Percentiles rank a stretch among this genome's conserved stretches.
These are phyloP conservation scores for Lentinula raphanica DNA, from an alignment of 768 basidiomycete species.

Conservation along the genomic window DNA sequence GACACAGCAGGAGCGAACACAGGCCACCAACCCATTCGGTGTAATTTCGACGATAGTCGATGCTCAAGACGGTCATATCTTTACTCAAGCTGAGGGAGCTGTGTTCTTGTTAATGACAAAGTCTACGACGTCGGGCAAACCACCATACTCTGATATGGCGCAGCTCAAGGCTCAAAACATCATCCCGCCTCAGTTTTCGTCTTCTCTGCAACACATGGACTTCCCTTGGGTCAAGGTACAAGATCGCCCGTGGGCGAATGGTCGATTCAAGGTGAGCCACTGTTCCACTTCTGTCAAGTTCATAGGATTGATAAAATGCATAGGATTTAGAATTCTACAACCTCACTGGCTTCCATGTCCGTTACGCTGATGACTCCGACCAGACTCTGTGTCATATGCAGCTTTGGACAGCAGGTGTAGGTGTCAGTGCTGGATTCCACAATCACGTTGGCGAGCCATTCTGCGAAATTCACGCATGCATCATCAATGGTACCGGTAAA, in stretches of 20 bases:
- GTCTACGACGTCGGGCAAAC: background rate
- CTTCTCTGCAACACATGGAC: conserved; percentile 14
- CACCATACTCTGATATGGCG: conserved; percentile 17
- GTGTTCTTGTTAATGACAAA: conserved; percentile 10
- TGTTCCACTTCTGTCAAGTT: background rate
- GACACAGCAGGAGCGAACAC: background rate
- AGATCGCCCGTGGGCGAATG: conserved; percentile 19
- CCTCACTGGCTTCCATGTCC: conserved; percentile 21
- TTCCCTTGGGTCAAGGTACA: conserved; percentile 22
- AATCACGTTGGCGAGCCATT: conserved; percentile 12
- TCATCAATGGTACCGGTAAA: conserved; percentile 14
- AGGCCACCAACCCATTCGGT: background rate
- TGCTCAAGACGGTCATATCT: background rate
- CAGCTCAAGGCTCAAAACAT: conserved; percentile 13
- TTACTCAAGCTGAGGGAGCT: background rate
- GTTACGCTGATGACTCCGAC: conserved; percentile 20
- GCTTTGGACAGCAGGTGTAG: conserved; percentile 22
- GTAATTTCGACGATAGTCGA: background rate
- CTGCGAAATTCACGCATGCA: conserved; percentile 18
- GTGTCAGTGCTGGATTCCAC: conserved; percentile 9
- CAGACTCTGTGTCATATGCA: conserved; percentile 21
- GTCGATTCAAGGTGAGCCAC: conserved; percentile 7
- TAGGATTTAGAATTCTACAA: conserved; percentile 26
- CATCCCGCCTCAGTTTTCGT: conserved; percentile 11
- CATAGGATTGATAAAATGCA: background rate